Percentiles rank a stretch among this genome's conserved stretches.
Conservation (phyloP, 306 rosid genomes). For the Lathyrus sativus region DNA sequence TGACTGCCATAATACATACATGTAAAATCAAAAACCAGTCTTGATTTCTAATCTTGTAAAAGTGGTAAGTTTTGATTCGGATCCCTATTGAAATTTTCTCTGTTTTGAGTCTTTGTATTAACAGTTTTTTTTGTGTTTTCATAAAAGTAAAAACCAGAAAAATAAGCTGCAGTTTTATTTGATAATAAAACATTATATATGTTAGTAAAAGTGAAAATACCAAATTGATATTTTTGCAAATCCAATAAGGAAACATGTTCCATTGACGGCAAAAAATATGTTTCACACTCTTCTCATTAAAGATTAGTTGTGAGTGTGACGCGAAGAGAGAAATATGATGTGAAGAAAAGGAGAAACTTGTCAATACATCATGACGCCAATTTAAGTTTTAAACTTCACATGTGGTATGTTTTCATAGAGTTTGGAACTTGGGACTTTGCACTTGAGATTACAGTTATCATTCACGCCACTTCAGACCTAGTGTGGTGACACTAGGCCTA, state of each 20-base stretch:
- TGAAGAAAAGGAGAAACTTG: neutral
- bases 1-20: neutral
- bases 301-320: neutral
- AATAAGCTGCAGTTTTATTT: neutral
- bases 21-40: neutral
- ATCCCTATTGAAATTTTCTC: neutral
- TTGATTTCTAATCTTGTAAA: neutral
- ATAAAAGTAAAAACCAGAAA: neutral
- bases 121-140: neutral
- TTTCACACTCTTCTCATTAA: neutral
- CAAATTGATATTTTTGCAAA: slow-evolving; percentile 12
- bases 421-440: neutral
- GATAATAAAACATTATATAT: neutral
- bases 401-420: neutral
- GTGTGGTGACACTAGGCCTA: neutral
- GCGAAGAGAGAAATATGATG: too few species aligned
- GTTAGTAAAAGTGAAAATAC: neutral
- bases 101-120: neutral
- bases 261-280: neutral
- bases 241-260: neutral
- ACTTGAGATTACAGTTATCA: neutral
- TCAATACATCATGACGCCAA: neutral
- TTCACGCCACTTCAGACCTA: neutral
- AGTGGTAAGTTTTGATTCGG: slow-evolving; percentile 2
- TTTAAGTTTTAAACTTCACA: neutral